These are phyloP conservation scores for Trametes sanguinea DNA, from an alignment of 768 basidiomycete species.

Conservation along the genomic window DNA sequence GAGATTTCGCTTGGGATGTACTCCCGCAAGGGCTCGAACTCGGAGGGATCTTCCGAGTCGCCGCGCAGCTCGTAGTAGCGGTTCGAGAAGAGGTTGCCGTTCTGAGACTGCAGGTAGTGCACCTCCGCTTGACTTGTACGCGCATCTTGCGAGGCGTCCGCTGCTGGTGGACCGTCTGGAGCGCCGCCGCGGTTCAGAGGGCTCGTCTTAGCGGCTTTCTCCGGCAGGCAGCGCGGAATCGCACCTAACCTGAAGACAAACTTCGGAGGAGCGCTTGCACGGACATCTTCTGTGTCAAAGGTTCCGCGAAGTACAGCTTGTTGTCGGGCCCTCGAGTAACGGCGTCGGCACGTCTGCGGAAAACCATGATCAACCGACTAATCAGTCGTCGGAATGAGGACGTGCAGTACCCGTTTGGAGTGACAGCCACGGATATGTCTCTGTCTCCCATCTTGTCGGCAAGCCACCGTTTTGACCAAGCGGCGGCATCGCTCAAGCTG, in stretches of 20 bases:
- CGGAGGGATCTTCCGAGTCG: conserved; percentile 43
- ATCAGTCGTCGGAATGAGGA: no score
- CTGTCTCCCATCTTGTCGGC: conserved; percentile 52
- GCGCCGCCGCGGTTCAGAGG: background rate
- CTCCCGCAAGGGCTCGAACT: conserved; percentile 60
- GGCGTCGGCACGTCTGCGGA: conserved; percentile 72
- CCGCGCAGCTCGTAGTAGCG: conserved; percentile 39
- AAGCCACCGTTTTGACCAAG: conserved; percentile 72
- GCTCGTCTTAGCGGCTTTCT: no score
- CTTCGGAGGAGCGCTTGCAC: conserved; percentile 54
- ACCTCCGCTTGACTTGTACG: conserved; percentile 36
- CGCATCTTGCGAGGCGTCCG: conserved; percentile 21
- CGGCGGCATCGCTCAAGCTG: background rate
- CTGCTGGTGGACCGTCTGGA: no score
- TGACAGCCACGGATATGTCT: conserved; percentile 72
- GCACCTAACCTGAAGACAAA: conserved; percentile 41
- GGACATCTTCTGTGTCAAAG: conserved; percentile 66
- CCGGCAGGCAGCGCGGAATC: background rate
- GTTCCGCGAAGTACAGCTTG: conserved; percentile 74
- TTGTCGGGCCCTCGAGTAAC: conserved; percentile 56
- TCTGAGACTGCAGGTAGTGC: conserved; percentile 86
- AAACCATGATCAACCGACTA: no score
- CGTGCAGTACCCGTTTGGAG: conserved; percentile 73
- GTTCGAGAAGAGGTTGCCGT: conserved; percentile 77
- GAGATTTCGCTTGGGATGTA: conserved; percentile 69